Conservation (phyloP, 164 flowering plant genomes). For the Amborella trichopoda region DNA sequence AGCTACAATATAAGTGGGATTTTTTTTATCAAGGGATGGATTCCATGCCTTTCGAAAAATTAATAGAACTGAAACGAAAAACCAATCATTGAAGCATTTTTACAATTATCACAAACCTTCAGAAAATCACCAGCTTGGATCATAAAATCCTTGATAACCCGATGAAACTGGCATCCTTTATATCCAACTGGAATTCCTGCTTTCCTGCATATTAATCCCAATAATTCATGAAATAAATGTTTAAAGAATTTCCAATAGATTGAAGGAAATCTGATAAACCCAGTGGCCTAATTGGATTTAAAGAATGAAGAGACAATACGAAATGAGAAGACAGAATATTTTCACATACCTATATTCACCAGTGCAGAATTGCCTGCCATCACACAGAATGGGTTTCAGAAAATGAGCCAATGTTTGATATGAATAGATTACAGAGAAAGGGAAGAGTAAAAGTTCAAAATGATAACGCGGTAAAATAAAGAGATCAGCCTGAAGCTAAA, state of each 20-base stretch:
- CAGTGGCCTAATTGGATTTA: no score
- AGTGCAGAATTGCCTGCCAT: conserved; percentile 84
- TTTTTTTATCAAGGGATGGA: no score
- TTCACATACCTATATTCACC: conserved; percentile 70
- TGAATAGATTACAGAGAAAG: no score
- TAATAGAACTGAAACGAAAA: no score
- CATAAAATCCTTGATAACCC: conserved; percentile 97
- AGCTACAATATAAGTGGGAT: no score
- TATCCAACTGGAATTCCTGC: conserved; percentile 86
- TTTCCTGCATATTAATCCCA: conserved; percentile 43
- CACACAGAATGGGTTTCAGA: no score
- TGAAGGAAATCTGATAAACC: no score
- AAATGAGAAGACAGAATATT: neutral
- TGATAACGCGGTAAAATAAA: no score
- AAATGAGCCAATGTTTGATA: no score
- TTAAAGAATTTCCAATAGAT: neutral
- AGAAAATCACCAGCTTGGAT: conserved; percentile 93
- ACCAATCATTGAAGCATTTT: no score
- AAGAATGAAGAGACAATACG: neutral
- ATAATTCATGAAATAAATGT: neutral
- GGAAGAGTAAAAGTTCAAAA: neutral
- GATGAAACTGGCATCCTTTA: conserved; percentile 89
- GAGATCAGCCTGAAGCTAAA: no score
- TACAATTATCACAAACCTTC: conserved; percentile 74
- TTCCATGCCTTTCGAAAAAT: no score